phyloP scores from a whole-genome alignment of 2,329 filamentous ascomycete genomes.

The Emergomyces africanus region DNA sequence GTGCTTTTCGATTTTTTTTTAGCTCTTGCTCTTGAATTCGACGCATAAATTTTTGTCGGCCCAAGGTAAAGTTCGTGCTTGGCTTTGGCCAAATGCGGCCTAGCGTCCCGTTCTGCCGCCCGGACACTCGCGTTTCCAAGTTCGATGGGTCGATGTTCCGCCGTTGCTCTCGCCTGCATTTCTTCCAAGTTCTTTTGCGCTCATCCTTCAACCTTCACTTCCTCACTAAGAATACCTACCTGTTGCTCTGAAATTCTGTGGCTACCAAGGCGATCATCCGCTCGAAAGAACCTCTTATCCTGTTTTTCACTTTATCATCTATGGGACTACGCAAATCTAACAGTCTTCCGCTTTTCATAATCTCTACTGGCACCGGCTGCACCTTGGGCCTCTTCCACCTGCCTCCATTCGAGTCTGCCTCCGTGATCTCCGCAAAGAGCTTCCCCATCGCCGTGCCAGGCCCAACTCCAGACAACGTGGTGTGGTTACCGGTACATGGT shows the following conservation, averaged over 20 bases:
- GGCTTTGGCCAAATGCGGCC: neutral
- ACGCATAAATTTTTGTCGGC: neutral
- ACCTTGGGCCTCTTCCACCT: constrained; percentile 10
- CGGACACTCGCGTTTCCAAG: neutral
- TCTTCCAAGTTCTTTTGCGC: too few species aligned
- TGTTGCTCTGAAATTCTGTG: neutral
- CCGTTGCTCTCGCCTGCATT: too few species aligned
- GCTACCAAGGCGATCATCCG: neutral
- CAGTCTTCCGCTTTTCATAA: constrained; percentile 14
- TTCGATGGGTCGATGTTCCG: too few species aligned
- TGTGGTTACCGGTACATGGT: constrained; percentile 37
- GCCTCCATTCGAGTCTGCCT: constrained; percentile 6
- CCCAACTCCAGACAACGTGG: constrained; percentile 20
- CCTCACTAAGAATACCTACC: neutral
- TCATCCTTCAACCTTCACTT: neutral
- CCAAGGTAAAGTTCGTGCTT: neutral
- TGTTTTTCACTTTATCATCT: constrained; percentile 7
- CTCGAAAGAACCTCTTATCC: neutral
- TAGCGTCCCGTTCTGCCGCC: neutral
- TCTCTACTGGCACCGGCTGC: constrained; percentile 14
- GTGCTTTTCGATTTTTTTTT: neutral
- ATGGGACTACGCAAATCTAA: constrained; percentile 13
- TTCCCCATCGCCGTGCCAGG: constrained; percentile 10
- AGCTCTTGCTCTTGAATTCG: constrained; percentile 1
- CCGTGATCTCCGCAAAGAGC: constrained; percentile 7